Evolutionary conservation across 148 eudicot species (phyloP).

Genomic region (Cornus kousa): DNA sequence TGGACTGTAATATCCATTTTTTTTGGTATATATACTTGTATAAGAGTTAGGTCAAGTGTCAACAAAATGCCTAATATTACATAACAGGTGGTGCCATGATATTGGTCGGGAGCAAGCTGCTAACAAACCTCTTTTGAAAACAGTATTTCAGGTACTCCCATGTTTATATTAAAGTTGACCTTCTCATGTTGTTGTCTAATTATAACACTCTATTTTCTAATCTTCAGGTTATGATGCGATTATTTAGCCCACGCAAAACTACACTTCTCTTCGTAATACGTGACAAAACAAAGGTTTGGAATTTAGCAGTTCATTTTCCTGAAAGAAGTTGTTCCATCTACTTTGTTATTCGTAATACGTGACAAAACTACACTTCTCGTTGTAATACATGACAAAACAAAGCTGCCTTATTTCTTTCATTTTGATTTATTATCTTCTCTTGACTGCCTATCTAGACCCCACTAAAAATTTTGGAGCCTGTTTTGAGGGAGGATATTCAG

Average conservation of each 20-base stretch:
- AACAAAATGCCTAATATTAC: neutral
- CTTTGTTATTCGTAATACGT: neutral
- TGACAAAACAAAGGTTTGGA: slow-evolving; percentile 46
- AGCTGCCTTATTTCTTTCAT: neutral
- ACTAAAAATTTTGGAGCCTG: slow-evolving; percentile 33
- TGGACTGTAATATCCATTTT: too few species aligned
- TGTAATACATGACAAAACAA: too few species aligned
- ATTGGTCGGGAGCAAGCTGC: slow-evolving; percentile 61
- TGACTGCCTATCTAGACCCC: slow-evolving; percentile 32
- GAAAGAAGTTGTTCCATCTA: neutral
- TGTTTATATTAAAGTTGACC: too few species aligned
- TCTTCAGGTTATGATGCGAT: slow-evolving; percentile 41
- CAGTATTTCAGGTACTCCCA: slow-evolving; percentile 42
- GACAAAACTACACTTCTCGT: too few species aligned
- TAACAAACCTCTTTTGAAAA: slow-evolving; percentile 4
- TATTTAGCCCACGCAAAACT: slow-evolving; percentile 50
- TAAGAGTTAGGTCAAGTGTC: neutral
- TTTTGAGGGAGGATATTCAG: slow-evolving; percentile 41
- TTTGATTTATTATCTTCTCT: slow-evolving; percentile 14
- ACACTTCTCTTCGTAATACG: slow-evolving; percentile 52
- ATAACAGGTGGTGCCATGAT: slow-evolving; percentile 51
- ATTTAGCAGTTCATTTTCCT: neutral
- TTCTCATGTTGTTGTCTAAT: too few species aligned
- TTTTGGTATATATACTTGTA: neutral
- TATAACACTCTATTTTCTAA: too few species aligned